Evolutionary conservation across 352 stramenopile species (phyloP).

Genomic region (Pythium brachiatum): DNA sequence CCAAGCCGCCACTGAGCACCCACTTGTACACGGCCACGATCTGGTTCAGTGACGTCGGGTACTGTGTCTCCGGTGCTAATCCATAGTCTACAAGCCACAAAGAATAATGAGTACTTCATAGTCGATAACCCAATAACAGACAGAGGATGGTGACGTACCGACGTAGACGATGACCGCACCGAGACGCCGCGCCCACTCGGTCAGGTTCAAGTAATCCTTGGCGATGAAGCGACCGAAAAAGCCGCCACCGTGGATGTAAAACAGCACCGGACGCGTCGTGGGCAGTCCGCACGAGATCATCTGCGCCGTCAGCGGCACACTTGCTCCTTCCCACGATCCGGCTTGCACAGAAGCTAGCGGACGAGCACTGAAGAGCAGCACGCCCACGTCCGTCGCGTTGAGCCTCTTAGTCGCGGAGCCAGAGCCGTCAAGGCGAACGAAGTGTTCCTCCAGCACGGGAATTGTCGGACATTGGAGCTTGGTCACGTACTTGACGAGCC

Average conservation of each 20-base stretch:
- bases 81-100: slow-evolving; percentile 63
- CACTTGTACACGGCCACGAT: slow-evolving; percentile 85
- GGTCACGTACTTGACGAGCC: slow-evolving; percentile 63
- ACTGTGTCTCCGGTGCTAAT: slow-evolving; percentile 79
- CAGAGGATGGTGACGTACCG: slow-evolving; percentile 36
- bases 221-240: slow-evolving; percentile 89
- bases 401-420: slow-evolving; percentile 31
- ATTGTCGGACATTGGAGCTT: slow-evolving; percentile 62
- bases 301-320: slow-evolving; percentile 41
- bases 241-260: slow-evolving; percentile 86
- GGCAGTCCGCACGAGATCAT: slow-evolving; percentile 78
- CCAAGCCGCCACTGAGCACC: slow-evolving; percentile 67
- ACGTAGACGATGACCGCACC: slow-evolving; percentile 87
- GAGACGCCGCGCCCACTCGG: slow-evolving; percentile 59
- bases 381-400: slow-evolving; percentile 53
- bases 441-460: slow-evolving; percentile 63
- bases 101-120: slow-evolving; percentile 49
- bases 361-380: slow-evolving; percentile 71
- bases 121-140: slow-evolving; percentile 35
- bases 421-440: slow-evolving; percentile 49
- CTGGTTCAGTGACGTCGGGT: slow-evolving; percentile 75
- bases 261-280: slow-evolving; percentile 58
- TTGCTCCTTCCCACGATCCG: slow-evolving; percentile 69
- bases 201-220: slow-evolving; percentile 80
- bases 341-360: slow-evolving; percentile 57